Conservation (phyloP, 2,329 filamentous ascomycete species). For the Coleophoma eucalyptorum region DNA sequence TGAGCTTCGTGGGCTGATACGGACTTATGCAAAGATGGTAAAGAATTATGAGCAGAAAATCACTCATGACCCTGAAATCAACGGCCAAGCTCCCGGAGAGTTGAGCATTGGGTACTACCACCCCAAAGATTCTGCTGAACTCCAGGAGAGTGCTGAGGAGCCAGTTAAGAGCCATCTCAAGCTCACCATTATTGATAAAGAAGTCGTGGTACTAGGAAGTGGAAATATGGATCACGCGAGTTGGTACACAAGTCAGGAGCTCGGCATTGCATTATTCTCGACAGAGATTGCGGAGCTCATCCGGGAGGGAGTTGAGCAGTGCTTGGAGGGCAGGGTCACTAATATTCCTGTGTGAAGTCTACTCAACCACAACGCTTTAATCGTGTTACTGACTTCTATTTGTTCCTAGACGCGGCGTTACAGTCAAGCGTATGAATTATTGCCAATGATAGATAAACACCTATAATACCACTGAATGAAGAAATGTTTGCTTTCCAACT, state of each 20-base stretch:
- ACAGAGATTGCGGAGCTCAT: conserved; percentile 32
- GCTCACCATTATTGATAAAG: conserved; percentile 67
- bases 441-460: no score
- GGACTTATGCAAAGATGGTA: conserved; percentile 4
- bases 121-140: conserved; percentile 20
- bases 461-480: no score
- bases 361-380: no score
- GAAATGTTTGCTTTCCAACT: no score
- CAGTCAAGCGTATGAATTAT: no score
- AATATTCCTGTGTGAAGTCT: no score
- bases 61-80: conserved; percentile 9
- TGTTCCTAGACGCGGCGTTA: no score
- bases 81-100: conserved; percentile 11
- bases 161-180: conserved; percentile 77
- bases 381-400: no score
- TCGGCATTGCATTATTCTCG: conserved; percentile 60
- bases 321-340: not conserved
- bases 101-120: conserved; percentile 24
- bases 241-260: conserved; percentile 83
- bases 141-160: conserved; percentile 34
- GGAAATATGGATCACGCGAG: conserved; percentile 83
- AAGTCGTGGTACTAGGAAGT: conserved; percentile 68
- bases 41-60: conserved; percentile 6
- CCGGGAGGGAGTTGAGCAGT: conserved; percentile 8
- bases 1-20: conserved; percentile 53